Evolutionary conservation across 1,139 yeast genomes (phyloP), one percentile per base, ranked within the genome.

Genomic region (Blastobotrys illinoisensis): DNA sequence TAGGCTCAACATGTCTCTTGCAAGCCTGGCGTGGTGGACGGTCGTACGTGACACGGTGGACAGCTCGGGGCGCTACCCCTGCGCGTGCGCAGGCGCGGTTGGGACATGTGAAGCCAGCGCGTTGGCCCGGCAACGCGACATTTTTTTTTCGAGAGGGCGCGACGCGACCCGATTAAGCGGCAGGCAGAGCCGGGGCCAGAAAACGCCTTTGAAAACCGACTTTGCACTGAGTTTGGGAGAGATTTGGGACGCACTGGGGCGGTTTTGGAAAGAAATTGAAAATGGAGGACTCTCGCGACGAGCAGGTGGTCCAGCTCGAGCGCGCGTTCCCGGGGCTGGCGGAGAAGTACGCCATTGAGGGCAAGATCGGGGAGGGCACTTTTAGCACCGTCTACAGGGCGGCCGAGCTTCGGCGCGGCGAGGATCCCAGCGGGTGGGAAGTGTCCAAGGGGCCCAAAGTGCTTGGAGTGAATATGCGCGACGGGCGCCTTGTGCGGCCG

Each of bases 341-440:
- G 1, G 72, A 75, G 26, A 79, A 81, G 50, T 91, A 86, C 65
- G 75, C 83, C 46, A 73, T 93, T 21, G 72, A 88, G 40, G 95
- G 88, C 63, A 88, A 91, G 67, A 88, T 91, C 60, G 99, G 99
- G 11, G 97, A 91, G 68, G 97, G 98, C 23, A 90, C 98, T 0
- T 90, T 90, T 65, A 87, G 96, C 20, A 82, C 90, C 1, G 97
- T 93, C 3, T 93, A 89, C 75, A 86, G 86, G 66, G 97, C 98
- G 0, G 84, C 83, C 58, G 96, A 91, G 55, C 67, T 83, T 51
- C 56, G 63, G 20, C 67, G 70, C 55, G 64, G 64, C 19, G 46
- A 60, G 32, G 71, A 60, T 52, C 62, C 62, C 46, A 68, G 70
- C 48, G 55, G 58, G 61, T 62, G 66, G 65, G 64, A 62, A 40